Base-by-base conservation (phyloP, 2,329 filamentous ascomycete species). In the Colletotrichum sp. region DNA sequence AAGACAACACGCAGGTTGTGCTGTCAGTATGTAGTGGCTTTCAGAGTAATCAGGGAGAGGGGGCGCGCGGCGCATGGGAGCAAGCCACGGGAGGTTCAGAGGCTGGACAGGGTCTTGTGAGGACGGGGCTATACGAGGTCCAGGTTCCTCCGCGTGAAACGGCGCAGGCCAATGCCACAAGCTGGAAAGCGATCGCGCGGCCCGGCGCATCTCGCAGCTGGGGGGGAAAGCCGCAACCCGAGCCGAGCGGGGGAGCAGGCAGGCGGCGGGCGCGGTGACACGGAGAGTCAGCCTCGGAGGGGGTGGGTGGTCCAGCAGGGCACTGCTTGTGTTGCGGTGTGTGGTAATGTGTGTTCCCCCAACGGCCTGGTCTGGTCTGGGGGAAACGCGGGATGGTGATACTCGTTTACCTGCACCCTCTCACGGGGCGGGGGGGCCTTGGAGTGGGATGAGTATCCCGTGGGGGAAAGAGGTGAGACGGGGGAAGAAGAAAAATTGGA, bases 181-280 rank as follows among this genome's bases (percentile, higher is more conserved):
- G 68, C 43, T 58, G 57, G 57, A 29, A 51, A 66, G 62, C 71
- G 62, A 73, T 73, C 68, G 62, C 62, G 57, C 71, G 71, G 71
- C 62, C 55, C 62, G 68, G 63, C 71, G 43, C 69, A 73, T 73
- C 34, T 71, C 29, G 62, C 43, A 66, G 55, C 33, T 55, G 66
- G 62, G 27, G 27, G 43, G 43, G 9, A 47, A 73, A 43, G 55
- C 68, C 62, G 71, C 29, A 71, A 67, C 24, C 62, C 62, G 62
- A 73, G 43, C 62, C 68, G 68, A 62, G 55, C 55, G 69, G 68
- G 47, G 36, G n/a, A 34, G 27, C 24, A 24, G 27, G 55, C n/a
- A 29, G 66, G 36, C 55, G 66, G 62, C 55, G 66, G 68, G 62
- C 21, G 62, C 43, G n/a, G 71, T 71, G 57, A 21, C 29, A 73